Base-by-base conservation (phyloP, 2,329 filamentous ascomycete species). In the Sarocladiaceae sp. region DNA sequence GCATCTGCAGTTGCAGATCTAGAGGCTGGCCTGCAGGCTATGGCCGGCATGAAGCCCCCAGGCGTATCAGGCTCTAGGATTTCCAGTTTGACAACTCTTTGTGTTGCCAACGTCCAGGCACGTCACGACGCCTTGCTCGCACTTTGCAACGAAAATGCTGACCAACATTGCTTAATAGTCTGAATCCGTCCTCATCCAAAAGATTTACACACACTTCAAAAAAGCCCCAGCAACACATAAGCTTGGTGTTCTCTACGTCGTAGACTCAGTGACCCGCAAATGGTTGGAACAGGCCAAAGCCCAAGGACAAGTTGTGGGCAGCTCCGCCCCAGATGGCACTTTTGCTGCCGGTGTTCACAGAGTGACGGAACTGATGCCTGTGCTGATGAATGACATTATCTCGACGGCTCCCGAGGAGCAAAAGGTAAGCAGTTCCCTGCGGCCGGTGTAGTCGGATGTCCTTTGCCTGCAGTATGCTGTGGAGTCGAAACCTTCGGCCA, bases 201-300 rank as follows among this genome's bases (percentile, higher is more conserved):
- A 96, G 71, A 87, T 99, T 65, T 96, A 89, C 74, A 95, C 92
- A 59, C 92, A 97, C 66, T 95, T 97, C 80, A 96, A 95, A 73
- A 96, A 94, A 73, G 87, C 92, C 60, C 90, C 90, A 55, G 84
- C 84, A 68, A 96, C 91, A 69, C 93, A 99, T 82, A 99, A 99
- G 76, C 82, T 99, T 71, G 94, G 94, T 74, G 92, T 97, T 67
- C 86, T 99, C 75, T 99, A 99, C 86, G 92, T 97, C 75, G 90
- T 99, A 92, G 94, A 99, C 81, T 96, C 93, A 78, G 92, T 99
- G 82, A 93, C 92, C 71, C 90, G 94, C 74, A 93, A 95, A 77
- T 99, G 94, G 93, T 85, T 96, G 77, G 93, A 97, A 71, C 88
- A 91, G 73, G 93, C 94, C 65, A 94, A 92, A 74, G 82, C 86